Evolutionary conservation across 352 stramenopile genomes (phyloP), one percentile per base, ranked within the genome.

Genomic region (Phytophthora hybrid): DNA sequence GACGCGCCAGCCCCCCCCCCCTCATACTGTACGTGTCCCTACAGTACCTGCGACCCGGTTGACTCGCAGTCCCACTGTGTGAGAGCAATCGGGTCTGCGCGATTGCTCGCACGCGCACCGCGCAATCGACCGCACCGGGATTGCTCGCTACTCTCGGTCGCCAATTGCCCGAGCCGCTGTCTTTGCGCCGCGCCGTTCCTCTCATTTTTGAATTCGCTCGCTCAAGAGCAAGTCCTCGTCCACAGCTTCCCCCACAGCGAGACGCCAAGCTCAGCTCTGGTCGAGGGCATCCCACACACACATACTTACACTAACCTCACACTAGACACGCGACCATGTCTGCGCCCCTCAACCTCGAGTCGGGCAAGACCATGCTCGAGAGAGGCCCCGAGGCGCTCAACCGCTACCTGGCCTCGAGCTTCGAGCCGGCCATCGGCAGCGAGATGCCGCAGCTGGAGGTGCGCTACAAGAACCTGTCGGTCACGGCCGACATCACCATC

Each of bases 381-480:
- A n/a, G 66, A 29, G 72, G 72, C 49, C 68, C 72, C n/a, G 74
- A 77, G 34, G 65, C 66, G 23, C 71, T 80, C 31, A 69, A 80
- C 59, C 44, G 47, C 4, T 64, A 57, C 53, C 21, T 84, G 44
- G 75, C 76, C 1, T 34, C 63, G 56, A 78, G 71, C 52, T 47
- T 85, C 19, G 73, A 88, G 66, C 52, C 63, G 16, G 54, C 81
- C 39, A 53, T 83, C 16, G 81, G 81, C 44, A 74, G 71, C 21
- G 64, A 63, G 37, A 72, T 88, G 66, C 81, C 81, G 34, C 77
- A 86, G 63, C 74, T 85, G 63, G 81, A 88, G 65, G 73, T 88
- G 55, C 81, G 79, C 41, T 84, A 86, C 56, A 59, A 82, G 23
- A 63, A 88, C 59, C 60, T 88, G 47, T 80, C 77, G 19, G 53